Percentiles rank a stretch among this genome's conserved stretches.
phyloP scores from a whole-genome alignment of 768 basidiomycete genomes.

The Leucogyrophana mollusca region DNA sequence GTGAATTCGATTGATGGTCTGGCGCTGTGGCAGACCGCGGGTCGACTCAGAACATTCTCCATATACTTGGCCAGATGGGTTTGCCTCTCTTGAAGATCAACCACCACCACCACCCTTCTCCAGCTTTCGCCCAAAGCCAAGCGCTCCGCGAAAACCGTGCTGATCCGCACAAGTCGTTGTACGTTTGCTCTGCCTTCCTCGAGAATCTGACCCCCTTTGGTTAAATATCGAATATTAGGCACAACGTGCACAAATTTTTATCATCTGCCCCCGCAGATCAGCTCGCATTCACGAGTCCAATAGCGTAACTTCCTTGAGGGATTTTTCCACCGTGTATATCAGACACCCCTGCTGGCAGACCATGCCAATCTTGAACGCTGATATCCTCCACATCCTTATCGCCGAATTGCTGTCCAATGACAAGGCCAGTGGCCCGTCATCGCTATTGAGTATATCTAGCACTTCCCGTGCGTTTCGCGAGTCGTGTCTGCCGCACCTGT shows the following conservation, averaged over 20 bases:
- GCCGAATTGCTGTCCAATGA: slow-evolving; percentile 17
- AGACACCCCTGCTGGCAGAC: background rate
- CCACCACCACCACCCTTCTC: slow-evolving; percentile 3
- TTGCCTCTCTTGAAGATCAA: slow-evolving; percentile 7
- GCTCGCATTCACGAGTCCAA: background rate
- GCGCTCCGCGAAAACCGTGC: slow-evolving; percentile 3
- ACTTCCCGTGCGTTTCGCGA: slow-evolving; percentile 24
- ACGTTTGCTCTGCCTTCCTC: slow-evolving; percentile 11
- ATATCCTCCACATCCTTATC: slow-evolving; percentile 34
- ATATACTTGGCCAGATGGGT: slow-evolving; percentile 12
- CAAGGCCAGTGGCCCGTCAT: slow-evolving; percentile 1
- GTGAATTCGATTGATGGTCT: slow-evolving; percentile 16
- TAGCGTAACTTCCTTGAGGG: slow-evolving; percentile 1
- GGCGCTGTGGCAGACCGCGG: slow-evolving; percentile 1
- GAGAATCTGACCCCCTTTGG: background rate
- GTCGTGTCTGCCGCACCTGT: slow-evolving; percentile 30
- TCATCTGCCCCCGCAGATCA: slow-evolving; percentile 1
- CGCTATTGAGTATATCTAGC: slow-evolving; percentile 22
- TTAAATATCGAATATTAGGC: slow-evolving; percentile 1
- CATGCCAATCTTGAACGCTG: slow-evolving; percentile 31
- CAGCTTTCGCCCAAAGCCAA: background rate
- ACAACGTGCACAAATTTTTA: slow-evolving; percentile 1
- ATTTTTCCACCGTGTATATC: slow-evolving; percentile 4
- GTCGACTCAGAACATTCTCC: slow-evolving; percentile 7
- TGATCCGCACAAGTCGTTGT: slow-evolving; percentile 3